These are phyloP conservation scores for Teratosphaeriaceae sp. DNA, from an alignment of 2,329 filamentous ascomycete species.

Conservation along the genomic window DNA sequence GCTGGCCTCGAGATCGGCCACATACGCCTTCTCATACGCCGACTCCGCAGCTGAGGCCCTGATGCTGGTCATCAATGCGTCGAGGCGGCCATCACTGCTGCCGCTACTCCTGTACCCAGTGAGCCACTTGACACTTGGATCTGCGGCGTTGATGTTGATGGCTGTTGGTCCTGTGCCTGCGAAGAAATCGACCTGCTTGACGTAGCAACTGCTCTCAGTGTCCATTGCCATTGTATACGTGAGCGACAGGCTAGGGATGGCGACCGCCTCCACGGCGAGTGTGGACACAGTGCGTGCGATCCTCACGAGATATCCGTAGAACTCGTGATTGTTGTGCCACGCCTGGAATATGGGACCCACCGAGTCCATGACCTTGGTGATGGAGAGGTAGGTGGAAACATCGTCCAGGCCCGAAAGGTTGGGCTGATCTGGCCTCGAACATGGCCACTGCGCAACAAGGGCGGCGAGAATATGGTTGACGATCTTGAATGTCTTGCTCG, in stretches of 20 bases:
- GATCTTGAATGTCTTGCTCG: not conserved
- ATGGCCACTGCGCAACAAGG: conserved; percentile 13
- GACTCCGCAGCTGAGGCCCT: not conserved
- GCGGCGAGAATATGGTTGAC: not conserved
- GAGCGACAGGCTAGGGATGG: not conserved
- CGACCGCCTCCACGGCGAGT: not conserved
- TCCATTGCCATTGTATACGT: not conserved
- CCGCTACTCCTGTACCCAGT: too few species aligned
- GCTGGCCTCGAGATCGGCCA: conserved; percentile 1
- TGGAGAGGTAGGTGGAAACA: conserved; percentile 11
- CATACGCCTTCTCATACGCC: conserved; percentile 6
- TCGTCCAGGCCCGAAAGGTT: not conserved
- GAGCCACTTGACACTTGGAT: not conserved
- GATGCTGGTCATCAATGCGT: not conserved
- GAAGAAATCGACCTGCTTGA: not conserved
- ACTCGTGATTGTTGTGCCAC: conserved; percentile 14
- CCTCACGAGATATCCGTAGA: conserved; percentile 10
- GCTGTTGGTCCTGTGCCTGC: not conserved
- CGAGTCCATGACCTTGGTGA: conserved; percentile 8
- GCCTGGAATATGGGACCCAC: conserved; percentile 9
- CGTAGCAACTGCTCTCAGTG: not conserved
- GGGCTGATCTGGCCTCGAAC: conserved; percentile 1
- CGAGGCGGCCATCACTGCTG: not conserved
- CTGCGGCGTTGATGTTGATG: not conserved
- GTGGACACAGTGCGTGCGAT: conserved; percentile 3